These are phyloP conservation scores for Amyloporia xantha DNA, from an alignment of 768 basidiomycete genomes.

Conservation along the genomic window DNA sequence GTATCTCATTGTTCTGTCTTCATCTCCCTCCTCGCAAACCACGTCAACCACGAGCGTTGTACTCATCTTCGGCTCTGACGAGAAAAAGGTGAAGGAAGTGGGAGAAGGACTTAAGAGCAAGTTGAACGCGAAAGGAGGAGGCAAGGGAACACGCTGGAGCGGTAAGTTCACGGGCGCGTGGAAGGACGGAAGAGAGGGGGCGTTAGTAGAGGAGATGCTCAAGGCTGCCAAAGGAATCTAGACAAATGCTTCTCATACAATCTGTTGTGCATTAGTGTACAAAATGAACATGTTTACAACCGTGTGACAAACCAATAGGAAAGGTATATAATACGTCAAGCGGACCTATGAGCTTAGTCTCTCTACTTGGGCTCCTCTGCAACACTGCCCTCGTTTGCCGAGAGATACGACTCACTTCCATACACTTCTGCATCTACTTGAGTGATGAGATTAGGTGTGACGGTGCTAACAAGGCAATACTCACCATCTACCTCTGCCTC, in stretches of 20 bases:
- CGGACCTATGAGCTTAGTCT: background rate
- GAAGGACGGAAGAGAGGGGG: slow-evolving; percentile 39
- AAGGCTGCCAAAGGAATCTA: background rate
- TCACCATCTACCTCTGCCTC: background rate
- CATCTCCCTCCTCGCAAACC: slow-evolving; percentile 54
- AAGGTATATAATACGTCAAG: slow-evolving; percentile 1
- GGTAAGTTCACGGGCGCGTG: slow-evolving; percentile 66
- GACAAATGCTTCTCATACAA: background rate
- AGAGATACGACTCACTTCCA: background rate
- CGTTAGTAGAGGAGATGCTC: slow-evolving; percentile 34
- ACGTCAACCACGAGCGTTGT: slow-evolving; percentile 44
- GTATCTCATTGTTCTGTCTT: slow-evolving; percentile 51
- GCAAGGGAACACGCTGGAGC: slow-evolving; percentile 70
- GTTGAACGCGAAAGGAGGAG: slow-evolving; percentile 67
- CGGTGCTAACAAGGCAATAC: too few species aligned
- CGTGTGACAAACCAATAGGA: background rate
- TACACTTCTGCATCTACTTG: background rate
- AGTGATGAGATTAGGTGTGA: background rate
- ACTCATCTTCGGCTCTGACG: slow-evolving; percentile 54
- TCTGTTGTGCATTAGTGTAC: background rate
- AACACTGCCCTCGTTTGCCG: background rate
- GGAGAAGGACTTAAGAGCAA: slow-evolving; percentile 53
- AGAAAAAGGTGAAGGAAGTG: slow-evolving; percentile 48
- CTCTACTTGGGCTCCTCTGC: background rate
- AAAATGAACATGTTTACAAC: background rate